These are phyloP conservation scores for Penicillium psychrofluorescens DNA, from an alignment of 495 filamentous ascomycete genomes.

Conservation along the genomic window DNA sequence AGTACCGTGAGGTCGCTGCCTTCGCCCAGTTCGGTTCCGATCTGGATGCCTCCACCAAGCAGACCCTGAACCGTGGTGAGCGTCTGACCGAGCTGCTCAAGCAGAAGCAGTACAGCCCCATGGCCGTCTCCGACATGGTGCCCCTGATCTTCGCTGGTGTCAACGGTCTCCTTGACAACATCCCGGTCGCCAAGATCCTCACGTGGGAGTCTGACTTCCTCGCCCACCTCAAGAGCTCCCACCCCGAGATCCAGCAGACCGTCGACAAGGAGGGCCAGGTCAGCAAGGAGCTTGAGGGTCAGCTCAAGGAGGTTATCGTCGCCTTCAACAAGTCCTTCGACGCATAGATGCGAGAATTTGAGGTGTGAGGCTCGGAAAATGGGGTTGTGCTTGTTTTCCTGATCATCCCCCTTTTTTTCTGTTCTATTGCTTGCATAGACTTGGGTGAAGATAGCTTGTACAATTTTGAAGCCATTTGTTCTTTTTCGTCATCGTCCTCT, in stretches of 20 bases:
- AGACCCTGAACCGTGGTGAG: constrained; percentile 97
- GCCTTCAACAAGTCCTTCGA: constrained; percentile 93
- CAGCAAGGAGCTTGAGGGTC: constrained; percentile 88
- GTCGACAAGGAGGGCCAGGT: constrained; percentile 96
- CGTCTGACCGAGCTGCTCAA: constrained; percentile 98
- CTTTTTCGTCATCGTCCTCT: constrained; percentile 26
- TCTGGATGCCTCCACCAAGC: constrained; percentile 97
- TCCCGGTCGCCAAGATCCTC: constrained; percentile 82
- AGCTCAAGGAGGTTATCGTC: constrained; percentile 70
- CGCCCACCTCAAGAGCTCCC: constrained; percentile 79
- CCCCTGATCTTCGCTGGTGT: constrained; percentile 99
- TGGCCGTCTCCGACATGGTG: constrained; percentile 99
- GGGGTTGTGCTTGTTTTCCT: constrained; percentile 35
- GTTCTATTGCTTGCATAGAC: constrained; percentile 42
- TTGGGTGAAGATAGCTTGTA: constrained; percentile 40
- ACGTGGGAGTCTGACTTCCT: constrained; percentile 93
- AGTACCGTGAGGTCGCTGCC: constrained; percentile 99
- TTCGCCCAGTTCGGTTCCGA: constrained; percentile 99
- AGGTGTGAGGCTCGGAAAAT: constrained; percentile 22
- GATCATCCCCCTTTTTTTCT: constrained; percentile 3
- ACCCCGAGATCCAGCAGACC: constrained; percentile 72
- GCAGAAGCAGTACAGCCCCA: constrained; percentile 99
- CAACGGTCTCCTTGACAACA: constrained; percentile 83
- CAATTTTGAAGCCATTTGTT: constrained; percentile 48
- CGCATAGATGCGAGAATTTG: constrained; percentile 40